phyloP scores from a whole-genome alignment of 352 stramenopile genomes.

The Phytophthora sp. region DNA sequence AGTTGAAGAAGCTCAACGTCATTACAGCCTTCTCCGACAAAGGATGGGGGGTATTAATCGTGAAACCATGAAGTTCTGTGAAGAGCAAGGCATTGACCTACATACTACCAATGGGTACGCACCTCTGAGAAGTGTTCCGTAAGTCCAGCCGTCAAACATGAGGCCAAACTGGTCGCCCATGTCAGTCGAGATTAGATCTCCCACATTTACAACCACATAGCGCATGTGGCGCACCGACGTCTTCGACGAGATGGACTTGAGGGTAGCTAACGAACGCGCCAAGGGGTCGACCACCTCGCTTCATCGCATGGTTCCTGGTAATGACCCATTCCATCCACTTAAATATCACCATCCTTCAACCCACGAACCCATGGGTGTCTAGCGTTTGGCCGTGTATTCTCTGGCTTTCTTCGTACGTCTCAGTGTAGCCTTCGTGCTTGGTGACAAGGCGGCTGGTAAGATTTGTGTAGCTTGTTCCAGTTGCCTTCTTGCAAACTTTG shows the following conservation, averaged over 20 bases:
- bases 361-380: background rate
- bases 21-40: no score
- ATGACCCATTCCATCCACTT: background rate
- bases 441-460: background rate
- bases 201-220: background rate
- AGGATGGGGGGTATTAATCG: no score
- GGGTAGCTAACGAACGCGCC: background rate
- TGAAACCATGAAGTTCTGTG: no score
- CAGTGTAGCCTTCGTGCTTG: background rate
- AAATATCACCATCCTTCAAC: background rate
- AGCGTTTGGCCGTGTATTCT: background rate
- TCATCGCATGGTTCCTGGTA: background rate
- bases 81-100: no score
- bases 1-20: no score
- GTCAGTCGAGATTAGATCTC: background rate
- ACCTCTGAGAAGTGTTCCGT: background rate
- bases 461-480: background rate
- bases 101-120: no score
- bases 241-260: background rate
- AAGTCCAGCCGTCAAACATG: conserved; percentile 10
- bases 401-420: background rate
- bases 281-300: background rate
- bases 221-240: background rate
- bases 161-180: conserved; percentile 7
- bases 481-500: background rate